These are phyloP conservation scores for Coprinopsis sp. DNA, from an alignment of 768 basidiomycete genomes.

Conservation along the genomic window DNA sequence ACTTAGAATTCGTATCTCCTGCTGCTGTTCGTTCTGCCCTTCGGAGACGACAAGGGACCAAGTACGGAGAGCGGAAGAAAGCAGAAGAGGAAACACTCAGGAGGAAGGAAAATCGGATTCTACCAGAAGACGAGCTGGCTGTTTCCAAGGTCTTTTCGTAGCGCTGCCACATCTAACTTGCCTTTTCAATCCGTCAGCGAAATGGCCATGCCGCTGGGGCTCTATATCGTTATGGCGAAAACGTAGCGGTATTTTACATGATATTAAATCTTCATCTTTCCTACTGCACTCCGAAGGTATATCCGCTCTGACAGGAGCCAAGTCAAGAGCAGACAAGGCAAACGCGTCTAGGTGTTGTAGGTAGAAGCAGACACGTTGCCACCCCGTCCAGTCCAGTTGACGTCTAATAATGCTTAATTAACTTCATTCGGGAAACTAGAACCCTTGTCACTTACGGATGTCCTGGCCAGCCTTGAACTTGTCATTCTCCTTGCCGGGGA, in stretches of 20 bases:
- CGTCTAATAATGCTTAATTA: slow-evolving; percentile 46
- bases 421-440: not conserved
- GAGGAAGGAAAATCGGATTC: slow-evolving; percentile 59
- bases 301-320: no score
- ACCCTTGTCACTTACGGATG: slow-evolving; percentile 68
- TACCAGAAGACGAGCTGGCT: slow-evolving; percentile 73
- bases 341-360: slow-evolving; percentile 53
- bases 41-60: slow-evolving; percentile 70
- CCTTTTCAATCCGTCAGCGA: no score
- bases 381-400: slow-evolving; percentile 99
- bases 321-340: no score
- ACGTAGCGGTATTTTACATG: no score
- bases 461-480: slow-evolving; percentile 77
- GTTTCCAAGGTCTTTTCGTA: slow-evolving; percentile 90
- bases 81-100: slow-evolving; percentile 61
- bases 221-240: no score
- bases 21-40: slow-evolving; percentile 68
- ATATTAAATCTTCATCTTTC: not conserved
- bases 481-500: slow-evolving; percentile 86
- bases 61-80: slow-evolving; percentile 79
- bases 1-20: slow-evolving; percentile 87
- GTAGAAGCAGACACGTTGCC: slow-evolving; percentile 89
- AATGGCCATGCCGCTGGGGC: no score
- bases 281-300: not conserved
- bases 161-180: no score